Conservation (phyloP, 2,329 filamentous ascomycete species). For the Orbilia quercus region DNA sequence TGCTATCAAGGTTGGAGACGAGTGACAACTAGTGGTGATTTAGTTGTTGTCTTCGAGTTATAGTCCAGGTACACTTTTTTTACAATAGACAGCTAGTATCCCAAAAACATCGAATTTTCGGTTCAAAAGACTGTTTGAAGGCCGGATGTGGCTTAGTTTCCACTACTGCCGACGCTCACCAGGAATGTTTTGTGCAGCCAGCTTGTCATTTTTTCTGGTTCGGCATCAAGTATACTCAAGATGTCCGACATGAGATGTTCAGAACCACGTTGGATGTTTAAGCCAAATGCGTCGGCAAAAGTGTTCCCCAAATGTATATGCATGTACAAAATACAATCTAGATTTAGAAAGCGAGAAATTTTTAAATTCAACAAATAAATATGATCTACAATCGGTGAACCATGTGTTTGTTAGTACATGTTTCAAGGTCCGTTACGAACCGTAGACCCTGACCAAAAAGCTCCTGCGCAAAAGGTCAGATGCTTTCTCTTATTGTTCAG, state of each 20-base stretch:
- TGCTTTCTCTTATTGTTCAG: background rate
- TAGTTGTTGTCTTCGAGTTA: conserved; percentile 11
- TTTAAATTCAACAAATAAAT: conserved; percentile 2
- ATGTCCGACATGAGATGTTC: conserved; percentile 6
- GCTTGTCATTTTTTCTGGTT: background rate
- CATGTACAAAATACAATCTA: conserved; percentile 6
- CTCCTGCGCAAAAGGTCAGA: conserved; percentile 14
- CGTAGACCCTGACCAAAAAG: conserved; percentile 8
- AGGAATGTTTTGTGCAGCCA: background rate
- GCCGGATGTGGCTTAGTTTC: conserved; percentile 16
- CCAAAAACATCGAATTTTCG: conserved; percentile 4
- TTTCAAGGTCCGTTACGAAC: conserved; percentile 14
- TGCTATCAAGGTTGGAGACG: conserved; percentile 24
- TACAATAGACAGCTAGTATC: background rate
- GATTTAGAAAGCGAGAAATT: conserved; percentile 7
- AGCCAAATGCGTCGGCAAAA: conserved; percentile 24
- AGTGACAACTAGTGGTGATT: conserved; percentile 1
- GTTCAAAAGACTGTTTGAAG: background rate
- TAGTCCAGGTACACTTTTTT: background rate
- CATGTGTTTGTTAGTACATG: conserved; percentile 18
- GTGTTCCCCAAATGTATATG: background rate
- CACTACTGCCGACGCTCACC: background rate
- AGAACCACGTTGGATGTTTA: background rate
- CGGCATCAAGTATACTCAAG: background rate
- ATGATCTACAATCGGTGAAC: background rate